These are phyloP conservation scores for Gentiana dahurica DNA, from an alignment of 257 asterid genomes.

Conservation along the genomic window DNA sequence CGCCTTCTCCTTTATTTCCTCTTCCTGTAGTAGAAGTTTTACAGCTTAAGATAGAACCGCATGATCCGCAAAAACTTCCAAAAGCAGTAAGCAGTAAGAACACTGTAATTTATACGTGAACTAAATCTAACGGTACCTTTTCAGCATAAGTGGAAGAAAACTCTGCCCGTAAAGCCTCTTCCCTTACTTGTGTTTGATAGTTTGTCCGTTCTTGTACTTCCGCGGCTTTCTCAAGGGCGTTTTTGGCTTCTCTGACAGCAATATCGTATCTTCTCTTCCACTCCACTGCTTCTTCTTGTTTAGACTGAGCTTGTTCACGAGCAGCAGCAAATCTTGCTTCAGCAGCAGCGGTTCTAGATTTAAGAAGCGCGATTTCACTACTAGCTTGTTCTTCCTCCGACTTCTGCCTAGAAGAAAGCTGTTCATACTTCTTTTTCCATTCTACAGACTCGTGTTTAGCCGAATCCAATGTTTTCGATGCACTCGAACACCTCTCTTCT, in stretches of 20 bases:
- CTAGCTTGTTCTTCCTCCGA: conserved; percentile 68
- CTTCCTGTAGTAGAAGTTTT: conserved; percentile 42
- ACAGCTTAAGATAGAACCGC: too few relatives aligned
- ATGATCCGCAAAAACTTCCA: too few relatives aligned
- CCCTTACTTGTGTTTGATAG: conserved; percentile 68
- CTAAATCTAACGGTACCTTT: conserved; percentile 36
- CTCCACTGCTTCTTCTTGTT: conserved; percentile 89
- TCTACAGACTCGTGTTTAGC: conserved; percentile 60
- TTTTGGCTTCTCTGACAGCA: conserved; percentile 78
- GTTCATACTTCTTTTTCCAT: conserved; percentile 86
- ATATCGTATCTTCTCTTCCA: conserved; percentile 82
- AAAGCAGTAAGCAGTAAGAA: too few relatives aligned
- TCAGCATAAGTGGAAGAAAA: conserved; percentile 48
- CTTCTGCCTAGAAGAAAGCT: conserved; percentile 49
- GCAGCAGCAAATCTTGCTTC: conserved; percentile 98
- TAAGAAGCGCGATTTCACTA: conserved; percentile 65
- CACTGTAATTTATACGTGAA: too few relatives aligned
- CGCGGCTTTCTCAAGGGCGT: conserved; percentile 90
- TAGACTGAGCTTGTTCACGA: conserved; percentile 79
- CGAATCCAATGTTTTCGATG: conserved; percentile 53
- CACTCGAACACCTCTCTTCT: conserved; percentile 75
- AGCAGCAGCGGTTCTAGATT: conserved; percentile 83
- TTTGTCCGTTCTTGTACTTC: conserved; percentile 73
- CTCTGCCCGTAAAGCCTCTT: conserved; percentile 73
- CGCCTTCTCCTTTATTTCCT: conserved; percentile 64